Conservation (phyloP, 2,329 filamentous ascomycete species). For the Aspergillus sp. region DNA sequence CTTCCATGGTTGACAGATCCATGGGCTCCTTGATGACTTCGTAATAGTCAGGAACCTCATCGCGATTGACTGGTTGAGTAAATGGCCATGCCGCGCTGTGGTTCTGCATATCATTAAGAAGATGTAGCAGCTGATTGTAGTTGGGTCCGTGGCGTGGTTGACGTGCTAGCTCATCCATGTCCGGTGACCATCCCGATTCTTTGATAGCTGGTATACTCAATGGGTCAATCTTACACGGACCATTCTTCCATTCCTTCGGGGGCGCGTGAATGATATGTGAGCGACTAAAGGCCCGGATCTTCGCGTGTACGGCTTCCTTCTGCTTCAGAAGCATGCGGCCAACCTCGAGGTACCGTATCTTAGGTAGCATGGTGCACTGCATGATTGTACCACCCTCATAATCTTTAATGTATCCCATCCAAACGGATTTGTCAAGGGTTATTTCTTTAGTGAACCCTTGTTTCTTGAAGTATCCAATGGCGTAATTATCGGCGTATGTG, state of each 20-base stretch:
- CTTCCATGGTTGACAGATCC: slow-evolving; percentile 95
- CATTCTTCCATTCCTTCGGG: slow-evolving; percentile 81
- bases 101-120: slow-evolving; percentile 94
- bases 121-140: slow-evolving; percentile 88
- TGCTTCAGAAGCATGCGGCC: slow-evolving; percentile 95
- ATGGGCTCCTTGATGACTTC: slow-evolving; percentile 98
- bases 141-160: slow-evolving; percentile 95
- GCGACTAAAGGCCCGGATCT: slow-evolving; percentile 88
- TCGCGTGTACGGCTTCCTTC: slow-evolving; percentile 91
- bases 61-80: slow-evolving; percentile 85
- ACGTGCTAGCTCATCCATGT: slow-evolving; percentile 95
- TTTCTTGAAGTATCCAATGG: slow-evolving; percentile 98
- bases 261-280: slow-evolving; percentile 85
- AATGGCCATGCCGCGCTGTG: slow-evolving; percentile 94
- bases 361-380: slow-evolving; percentile 97
- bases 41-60: slow-evolving; percentile 98
- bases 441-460: slow-evolving; percentile 99
- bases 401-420: slow-evolving; percentile 99
- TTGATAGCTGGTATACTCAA: slow-evolving; percentile 85
- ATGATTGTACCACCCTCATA: slow-evolving; percentile 99
- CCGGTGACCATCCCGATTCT: slow-evolving; percentile 89
- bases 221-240: slow-evolving; percentile 75
- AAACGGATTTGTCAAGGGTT: slow-evolving; percentile 81
- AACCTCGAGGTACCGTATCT: slow-evolving; percentile 89
- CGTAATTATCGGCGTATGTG: slow-evolving; percentile 98